A percentile compares a stretch with the other conserved stretches of the same genome.
Conservation (phyloP, 2,329 filamentous ascomycete genomes). For the Aspergillus unguis region DNA sequence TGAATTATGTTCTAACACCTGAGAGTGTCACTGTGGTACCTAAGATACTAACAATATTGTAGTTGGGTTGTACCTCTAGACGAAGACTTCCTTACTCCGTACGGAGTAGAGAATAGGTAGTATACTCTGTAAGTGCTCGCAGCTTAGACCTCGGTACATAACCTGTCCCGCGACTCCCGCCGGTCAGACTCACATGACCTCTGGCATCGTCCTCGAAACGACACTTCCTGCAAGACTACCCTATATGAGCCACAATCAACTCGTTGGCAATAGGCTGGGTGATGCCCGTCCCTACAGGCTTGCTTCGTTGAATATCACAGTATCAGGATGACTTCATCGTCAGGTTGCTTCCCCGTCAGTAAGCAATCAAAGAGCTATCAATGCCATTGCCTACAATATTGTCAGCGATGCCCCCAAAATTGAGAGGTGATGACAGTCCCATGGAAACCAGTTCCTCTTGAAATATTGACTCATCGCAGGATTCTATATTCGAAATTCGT, state of each 20-base stretch:
- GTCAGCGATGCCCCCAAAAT: constrained; percentile 21
- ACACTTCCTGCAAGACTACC: no score
- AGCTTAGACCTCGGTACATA: no score
- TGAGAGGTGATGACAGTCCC: background rate
- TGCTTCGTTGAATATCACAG: background rate
- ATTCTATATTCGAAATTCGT: background rate
- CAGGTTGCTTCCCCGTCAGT: constrained; percentile 11
- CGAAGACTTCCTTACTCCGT: no score
- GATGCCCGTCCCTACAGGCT: background rate
- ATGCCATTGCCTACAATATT: constrained; percentile 5
- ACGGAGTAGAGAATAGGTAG: no score
- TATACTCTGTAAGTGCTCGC: no score
- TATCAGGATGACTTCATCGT: constrained; percentile 20
- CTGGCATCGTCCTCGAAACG: no score
- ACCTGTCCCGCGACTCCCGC: no score
- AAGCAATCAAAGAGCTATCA: constrained; percentile 17
- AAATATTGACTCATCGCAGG: constrained; percentile 1
- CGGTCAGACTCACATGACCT: no score
- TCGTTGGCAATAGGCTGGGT: background rate
- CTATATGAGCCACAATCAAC: background rate
- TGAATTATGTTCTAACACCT: no score
- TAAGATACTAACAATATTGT: no score
- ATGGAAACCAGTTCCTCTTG: background rate
- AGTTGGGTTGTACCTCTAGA: no score
- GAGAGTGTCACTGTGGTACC: no score